These are phyloP conservation scores for Logfia minima DNA, from an alignment of 129 eudicot species.

Conservation along the genomic window DNA sequence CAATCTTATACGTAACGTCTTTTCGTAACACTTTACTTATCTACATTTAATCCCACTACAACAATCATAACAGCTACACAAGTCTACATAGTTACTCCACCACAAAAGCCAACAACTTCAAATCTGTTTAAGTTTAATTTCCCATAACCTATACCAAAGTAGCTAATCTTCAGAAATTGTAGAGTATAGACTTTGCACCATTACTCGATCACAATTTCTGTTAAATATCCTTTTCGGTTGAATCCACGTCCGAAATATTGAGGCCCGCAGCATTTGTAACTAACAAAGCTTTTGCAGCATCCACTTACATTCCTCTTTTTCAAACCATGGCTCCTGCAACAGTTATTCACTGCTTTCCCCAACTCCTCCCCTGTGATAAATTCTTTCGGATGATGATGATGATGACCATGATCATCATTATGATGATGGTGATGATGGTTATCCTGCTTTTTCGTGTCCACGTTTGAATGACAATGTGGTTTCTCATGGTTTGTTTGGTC, in stretches of 20 bases:
- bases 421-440: constrained; percentile 17
- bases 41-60: no score
- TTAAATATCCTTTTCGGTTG: constrained; percentile 38
- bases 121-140: background rate
- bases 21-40: no score
- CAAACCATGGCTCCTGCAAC: constrained; percentile 42
- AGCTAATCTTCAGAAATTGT: background rate
- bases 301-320: constrained; percentile 42
- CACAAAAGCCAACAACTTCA: background rate
- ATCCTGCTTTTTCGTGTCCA: constrained; percentile 9
- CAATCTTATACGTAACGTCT: no score
- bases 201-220: constrained; percentile 73
- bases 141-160: constrained; percentile 1
- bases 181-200: background rate
- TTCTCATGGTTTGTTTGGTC: constrained; percentile 7
- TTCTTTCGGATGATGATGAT: constrained; percentile 29
- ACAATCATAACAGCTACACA: background rate
- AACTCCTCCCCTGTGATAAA: constrained; percentile 33
- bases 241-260: constrained; percentile 40
- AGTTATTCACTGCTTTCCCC: constrained; percentile 32
- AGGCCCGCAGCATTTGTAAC: constrained; percentile 54
- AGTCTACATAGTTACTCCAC: background rate
- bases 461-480: background rate
- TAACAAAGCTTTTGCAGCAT: constrained; percentile 49
- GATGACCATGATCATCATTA: constrained; percentile 13